Conservation (phyloP, 148 eudicot genomes). For the Mesembryanthemum crystallinum region DNA sequence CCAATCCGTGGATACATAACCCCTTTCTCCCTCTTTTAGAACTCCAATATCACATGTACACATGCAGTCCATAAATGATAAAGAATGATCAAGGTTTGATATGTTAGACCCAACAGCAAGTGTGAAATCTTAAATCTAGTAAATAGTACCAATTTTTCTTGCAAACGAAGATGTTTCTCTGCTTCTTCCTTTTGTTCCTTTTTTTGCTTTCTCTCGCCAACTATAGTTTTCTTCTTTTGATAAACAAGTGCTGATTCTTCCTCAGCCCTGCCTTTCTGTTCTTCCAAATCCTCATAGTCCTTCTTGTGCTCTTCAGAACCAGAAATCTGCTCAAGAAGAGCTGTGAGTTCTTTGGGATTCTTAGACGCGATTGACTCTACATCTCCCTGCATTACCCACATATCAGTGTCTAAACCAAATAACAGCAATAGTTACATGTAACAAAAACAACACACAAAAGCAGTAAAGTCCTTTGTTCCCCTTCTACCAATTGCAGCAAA, state of each 20-base stretch:
- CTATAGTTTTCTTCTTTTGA: constrained; percentile 85
- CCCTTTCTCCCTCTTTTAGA: neutral
- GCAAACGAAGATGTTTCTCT: constrained; percentile 85
- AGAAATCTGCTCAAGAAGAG: constrained; percentile 89
- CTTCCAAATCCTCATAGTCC: constrained; percentile 80
- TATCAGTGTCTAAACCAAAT: neutral
- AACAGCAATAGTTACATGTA: neutral
- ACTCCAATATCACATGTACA: neutral
- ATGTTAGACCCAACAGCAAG: neutral
- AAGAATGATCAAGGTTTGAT: neutral
- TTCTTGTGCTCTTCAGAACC: constrained; percentile 93
- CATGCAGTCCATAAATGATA: neutral
- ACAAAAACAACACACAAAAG: neutral
- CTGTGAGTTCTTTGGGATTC: constrained; percentile 91
- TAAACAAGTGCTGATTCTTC: constrained; percentile 77
- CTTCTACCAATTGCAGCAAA: neutral
- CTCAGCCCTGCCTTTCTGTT: constrained; percentile 79
- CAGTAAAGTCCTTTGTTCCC: neutral
- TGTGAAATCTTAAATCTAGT: neutral
- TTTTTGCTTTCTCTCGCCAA: constrained; percentile 84
- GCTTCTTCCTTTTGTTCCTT: constrained; percentile 99
- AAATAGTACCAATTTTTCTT: constrained; percentile 66
- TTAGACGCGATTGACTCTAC: constrained; percentile 96
- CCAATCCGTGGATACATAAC: neutral
- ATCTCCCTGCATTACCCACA: constrained; percentile 60